These are phyloP conservation scores for Rauvolfia tetraphylla DNA, from an alignment of 257 asterid genomes.

Conservation along the genomic window DNA sequence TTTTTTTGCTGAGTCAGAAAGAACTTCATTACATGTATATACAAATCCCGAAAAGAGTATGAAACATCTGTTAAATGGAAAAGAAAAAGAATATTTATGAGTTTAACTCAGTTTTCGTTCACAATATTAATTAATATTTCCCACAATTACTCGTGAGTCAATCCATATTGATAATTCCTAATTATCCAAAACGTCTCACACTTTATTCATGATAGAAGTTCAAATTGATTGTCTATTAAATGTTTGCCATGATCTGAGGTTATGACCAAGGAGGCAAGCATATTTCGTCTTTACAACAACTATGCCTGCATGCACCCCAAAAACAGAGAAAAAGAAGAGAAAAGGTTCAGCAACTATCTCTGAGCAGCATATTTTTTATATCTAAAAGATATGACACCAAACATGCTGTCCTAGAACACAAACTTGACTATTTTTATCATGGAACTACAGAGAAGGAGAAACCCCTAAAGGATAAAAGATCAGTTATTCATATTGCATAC, in stretches of 20 bases:
- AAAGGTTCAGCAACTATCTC: not conserved
- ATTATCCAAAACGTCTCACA: not conserved
- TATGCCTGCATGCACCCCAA: not conserved
- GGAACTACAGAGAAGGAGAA: not conserved
- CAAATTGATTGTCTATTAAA: too few relatives aligned
- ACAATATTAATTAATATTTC: too few relatives aligned
- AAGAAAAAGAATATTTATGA: not conserved
- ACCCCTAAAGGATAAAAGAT: not conserved
- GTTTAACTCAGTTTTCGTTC: not conserved
- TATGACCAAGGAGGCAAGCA: too few relatives aligned
- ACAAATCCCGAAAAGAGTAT: not conserved
- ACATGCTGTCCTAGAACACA: not conserved
- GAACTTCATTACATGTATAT: not conserved
- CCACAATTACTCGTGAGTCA: not conserved
- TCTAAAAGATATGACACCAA: not conserved
- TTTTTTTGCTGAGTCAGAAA: too few relatives aligned
- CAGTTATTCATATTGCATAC: conserved; percentile 29
- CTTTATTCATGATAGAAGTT: not conserved
- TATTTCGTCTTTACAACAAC: too few relatives aligned
- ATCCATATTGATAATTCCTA: too few relatives aligned
- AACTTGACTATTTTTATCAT: not conserved
- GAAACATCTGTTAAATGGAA: not conserved
- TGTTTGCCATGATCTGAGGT: too few relatives aligned
- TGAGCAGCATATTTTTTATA: not conserved
- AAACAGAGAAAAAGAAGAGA: too few relatives aligned